Evolutionary conservation across 1,284 basidiomycete genomes (phyloP), one percentile per base, ranked within the genome.

Genomic region (Rhodotorula mucilaginosa): DNA sequence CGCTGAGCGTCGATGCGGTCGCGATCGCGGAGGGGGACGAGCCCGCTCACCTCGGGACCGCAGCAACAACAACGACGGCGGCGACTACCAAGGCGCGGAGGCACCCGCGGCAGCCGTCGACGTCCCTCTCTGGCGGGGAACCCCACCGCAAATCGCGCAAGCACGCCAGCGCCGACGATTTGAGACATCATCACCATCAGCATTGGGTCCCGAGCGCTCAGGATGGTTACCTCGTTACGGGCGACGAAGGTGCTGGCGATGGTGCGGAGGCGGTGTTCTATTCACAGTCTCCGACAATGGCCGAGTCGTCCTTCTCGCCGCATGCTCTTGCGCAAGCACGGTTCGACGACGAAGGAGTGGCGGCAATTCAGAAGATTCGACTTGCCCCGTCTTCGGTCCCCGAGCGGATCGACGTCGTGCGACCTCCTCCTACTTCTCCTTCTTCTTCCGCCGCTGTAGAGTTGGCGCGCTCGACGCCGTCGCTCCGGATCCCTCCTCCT

Each of bases 1-100:
- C 63, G 21, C 29, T 75, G 47, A 75, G 74, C 39, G 69, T 75
- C 21, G 74, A 75, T 56, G 74, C 71, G 1, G 67, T 75, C 26
- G 74, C 74, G 3, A 29, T n/a, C 23, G 69, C 71, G 8, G 54
- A 23, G 23, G 49, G 64, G 23, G 72, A 69, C 16, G 64, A 52
- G 19, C 39, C 39, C 39, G 39, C 39, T 2, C 39, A 44, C 39
- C 8, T 2, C 12, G 39, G 39, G 12, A 44, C 39, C 6, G 5
- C 34, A 34, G 8, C 3, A 34, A 34, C 34, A 7, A 34, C 34
- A 56, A 48, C 12, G 52, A 23, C 5, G 7, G 23, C 16, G 34
- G 39, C 54, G 29, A 19, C 44, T 2, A 16, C 47, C 26, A 6
- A 48, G 16, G 51, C 7, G 44, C 31, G n/a, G 49, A 51, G 61